These are phyloP conservation scores for Domatiomyces globalis DNA, from an alignment of 2,329 filamentous ascomycete species.

Conservation along the genomic window DNA sequence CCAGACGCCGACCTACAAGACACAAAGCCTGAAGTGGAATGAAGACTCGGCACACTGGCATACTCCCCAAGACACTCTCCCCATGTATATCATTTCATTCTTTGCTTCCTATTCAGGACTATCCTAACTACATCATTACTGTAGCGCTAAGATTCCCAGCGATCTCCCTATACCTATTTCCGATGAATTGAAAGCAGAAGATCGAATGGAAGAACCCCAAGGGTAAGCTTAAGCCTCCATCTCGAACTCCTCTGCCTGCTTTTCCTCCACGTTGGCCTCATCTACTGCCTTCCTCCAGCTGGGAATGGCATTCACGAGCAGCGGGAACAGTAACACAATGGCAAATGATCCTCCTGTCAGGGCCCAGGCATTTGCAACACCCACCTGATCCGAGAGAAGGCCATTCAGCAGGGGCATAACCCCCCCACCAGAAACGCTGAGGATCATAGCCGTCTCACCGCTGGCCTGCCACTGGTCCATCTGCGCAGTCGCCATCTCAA, in stretches of 20 bases:
- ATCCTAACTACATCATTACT: no score
- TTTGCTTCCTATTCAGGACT: no score
- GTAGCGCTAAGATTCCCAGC: no score
- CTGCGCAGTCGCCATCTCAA: constrained; percentile 28
- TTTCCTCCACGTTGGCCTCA: constrained; percentile 5
- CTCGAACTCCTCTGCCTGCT: neutral
- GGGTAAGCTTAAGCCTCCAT: no score
- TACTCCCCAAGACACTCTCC: no score
- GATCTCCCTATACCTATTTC: no score
- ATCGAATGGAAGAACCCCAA: no score
- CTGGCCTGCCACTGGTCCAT: constrained; percentile 14
- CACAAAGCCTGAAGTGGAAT: no score
- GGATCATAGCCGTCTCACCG: constrained; percentile 14
- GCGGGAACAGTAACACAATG: constrained; percentile 12
- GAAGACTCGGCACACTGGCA: no score
- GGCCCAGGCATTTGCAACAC: constrained; percentile 12
- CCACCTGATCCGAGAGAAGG: constrained; percentile 11
- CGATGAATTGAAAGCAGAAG: no score
- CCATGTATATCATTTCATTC: no score
- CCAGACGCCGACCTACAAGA: no score
- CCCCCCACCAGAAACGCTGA: constrained; percentile 16
- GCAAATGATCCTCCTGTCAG: constrained; percentile 11
- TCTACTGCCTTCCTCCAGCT: constrained; percentile 11
- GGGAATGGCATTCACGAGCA: constrained; percentile 12
- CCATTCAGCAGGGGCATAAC: constrained; percentile 14